phyloP scores from a whole-genome alignment of 306 rosid species.

The Vachellia pachyceras region DNA sequence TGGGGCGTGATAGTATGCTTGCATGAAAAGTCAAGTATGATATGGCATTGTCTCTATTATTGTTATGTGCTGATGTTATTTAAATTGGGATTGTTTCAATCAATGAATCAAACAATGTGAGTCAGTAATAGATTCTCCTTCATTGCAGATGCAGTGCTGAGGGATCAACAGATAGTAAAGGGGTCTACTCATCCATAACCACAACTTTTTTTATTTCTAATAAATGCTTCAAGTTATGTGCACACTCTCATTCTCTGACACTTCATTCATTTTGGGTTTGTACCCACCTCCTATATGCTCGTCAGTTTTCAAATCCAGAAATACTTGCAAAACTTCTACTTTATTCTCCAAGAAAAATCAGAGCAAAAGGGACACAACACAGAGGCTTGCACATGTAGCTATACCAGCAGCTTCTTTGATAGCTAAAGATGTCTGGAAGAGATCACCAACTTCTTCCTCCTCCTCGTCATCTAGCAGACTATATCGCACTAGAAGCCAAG shows the following conservation, averaged over 20 bases:
- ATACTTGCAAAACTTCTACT: neutral
- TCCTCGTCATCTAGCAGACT: conserved; percentile 29
- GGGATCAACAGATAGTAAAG: neutral
- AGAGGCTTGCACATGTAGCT: conserved; percentile 17
- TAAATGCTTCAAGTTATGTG: conserved; percentile 39
- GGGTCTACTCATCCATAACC: neutral
- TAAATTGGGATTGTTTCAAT: neutral
- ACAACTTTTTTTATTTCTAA: neutral
- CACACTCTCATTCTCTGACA: conserved; percentile 31
- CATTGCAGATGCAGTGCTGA: neutral
- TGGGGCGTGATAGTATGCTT: neutral
- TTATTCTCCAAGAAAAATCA: conserved; percentile 23
- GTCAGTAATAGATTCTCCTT: neutral
- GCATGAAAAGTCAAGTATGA: neutral
- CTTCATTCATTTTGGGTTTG: conserved; percentile 36
- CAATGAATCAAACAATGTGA: neutral
- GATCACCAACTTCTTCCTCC: conserved; percentile 42
- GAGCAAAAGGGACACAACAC: conserved; percentile 23
- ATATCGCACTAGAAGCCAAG: conserved; percentile 41
- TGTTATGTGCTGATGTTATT: neutral
- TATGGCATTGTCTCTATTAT: neutral
- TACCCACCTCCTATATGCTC: conserved; percentile 37
- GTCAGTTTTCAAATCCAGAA: conserved; percentile 28
- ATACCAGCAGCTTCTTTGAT: conserved; percentile 34
- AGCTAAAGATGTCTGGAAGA: conserved; percentile 71